phyloP scores from a whole-genome alignment of 495 filamentous ascomycete species.

The Jackrogersella multiformis region DNA sequence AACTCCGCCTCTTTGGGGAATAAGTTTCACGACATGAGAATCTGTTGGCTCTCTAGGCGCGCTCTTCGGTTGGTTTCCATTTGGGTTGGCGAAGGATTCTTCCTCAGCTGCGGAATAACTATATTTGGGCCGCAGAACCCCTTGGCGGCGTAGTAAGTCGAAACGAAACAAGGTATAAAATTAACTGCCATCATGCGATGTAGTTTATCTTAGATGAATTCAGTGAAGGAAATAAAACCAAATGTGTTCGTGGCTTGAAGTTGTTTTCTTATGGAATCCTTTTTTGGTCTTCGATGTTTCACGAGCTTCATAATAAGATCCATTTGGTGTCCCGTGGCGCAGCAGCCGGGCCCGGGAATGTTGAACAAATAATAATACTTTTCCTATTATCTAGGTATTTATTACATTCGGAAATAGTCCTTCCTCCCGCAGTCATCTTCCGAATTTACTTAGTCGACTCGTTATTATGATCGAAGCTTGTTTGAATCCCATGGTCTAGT shows the following conservation, averaged over 20 bases:
- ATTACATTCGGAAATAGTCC: too few relatives aligned
- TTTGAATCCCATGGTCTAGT: too few relatives aligned
- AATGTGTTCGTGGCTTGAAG: neutral
- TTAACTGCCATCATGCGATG: neutral
- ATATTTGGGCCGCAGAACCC: constrained; percentile 25
- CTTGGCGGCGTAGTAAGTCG: constrained; percentile 26
- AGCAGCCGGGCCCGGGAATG: constrained; percentile 3
- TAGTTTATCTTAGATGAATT: constrained; percentile 10
- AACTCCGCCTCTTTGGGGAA: neutral
- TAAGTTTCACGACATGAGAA: constrained; percentile 17
- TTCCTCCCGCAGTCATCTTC: too few relatives aligned
- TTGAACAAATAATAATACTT: too few relatives aligned
- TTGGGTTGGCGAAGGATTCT: constrained; percentile 23
- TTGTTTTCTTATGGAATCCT: neutral
- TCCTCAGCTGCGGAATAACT: constrained; percentile 15
- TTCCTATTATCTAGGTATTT: too few relatives aligned
- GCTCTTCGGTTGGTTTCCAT: neutral
- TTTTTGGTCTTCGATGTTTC: neutral
- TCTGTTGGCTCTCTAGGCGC: neutral
- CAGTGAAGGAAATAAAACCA: constrained; percentile 1
- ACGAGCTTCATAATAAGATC: neutral
- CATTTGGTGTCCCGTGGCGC: constrained; percentile 13
- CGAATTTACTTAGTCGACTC: too few relatives aligned
- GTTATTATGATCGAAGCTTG: too few relatives aligned
- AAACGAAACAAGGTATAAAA: constrained; percentile 1